Evolutionary conservation across 1,284 basidiomycete species (phyloP).

Genomic region (Heterobasidion annosum): DNA sequence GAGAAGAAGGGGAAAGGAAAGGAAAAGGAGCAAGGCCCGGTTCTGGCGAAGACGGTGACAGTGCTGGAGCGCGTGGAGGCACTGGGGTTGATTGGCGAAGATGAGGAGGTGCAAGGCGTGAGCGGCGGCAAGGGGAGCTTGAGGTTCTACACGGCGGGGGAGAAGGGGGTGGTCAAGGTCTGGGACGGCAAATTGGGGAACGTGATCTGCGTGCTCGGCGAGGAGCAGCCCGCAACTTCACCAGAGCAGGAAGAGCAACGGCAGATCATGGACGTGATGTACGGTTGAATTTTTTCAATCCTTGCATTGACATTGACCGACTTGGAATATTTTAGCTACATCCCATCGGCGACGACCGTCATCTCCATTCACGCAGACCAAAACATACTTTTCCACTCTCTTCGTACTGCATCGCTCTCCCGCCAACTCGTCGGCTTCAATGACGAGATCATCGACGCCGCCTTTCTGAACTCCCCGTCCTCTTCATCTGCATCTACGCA

Average conservation of each 20-base stretch:
- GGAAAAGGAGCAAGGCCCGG: slow-evolving; percentile 33
- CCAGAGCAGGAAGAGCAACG: slow-evolving; percentile 66
- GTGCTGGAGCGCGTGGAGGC: slow-evolving; percentile 84
- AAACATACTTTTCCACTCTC: slow-evolving; percentile 86
- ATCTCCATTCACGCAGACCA: slow-evolving; percentile 95
- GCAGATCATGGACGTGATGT: slow-evolving; percentile 69
- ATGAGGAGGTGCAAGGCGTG: slow-evolving; percentile 35
- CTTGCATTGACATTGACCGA: slow-evolving; percentile 12
- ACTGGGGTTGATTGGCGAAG: slow-evolving; percentile 60
- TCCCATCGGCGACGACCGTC: slow-evolving; percentile 54
- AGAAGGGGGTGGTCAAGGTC: slow-evolving; percentile 75
- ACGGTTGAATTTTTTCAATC: slow-evolving; percentile 22
- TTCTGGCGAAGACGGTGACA: slow-evolving; percentile 77
- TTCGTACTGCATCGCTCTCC: slow-evolving; percentile 50
- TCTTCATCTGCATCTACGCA: slow-evolving; percentile 27
- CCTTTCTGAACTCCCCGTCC: slow-evolving; percentile 53
- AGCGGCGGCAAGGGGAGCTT: slow-evolving; percentile 33
- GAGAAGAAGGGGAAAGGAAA: slow-evolving; percentile 43
- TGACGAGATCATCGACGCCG: slow-evolving; percentile 92
- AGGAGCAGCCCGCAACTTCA: slow-evolving; percentile 28
- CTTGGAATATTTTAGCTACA: slow-evolving; percentile 41
- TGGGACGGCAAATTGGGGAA: slow-evolving; percentile 74
- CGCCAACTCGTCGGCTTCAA: slow-evolving; percentile 96
- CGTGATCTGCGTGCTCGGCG: slow-evolving; percentile 54
- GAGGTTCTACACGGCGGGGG: slow-evolving; percentile 81